Base-by-base conservation (phyloP, 225 moss, liverwort and hornwort species). In the Takakia lepidozioides region DNA sequence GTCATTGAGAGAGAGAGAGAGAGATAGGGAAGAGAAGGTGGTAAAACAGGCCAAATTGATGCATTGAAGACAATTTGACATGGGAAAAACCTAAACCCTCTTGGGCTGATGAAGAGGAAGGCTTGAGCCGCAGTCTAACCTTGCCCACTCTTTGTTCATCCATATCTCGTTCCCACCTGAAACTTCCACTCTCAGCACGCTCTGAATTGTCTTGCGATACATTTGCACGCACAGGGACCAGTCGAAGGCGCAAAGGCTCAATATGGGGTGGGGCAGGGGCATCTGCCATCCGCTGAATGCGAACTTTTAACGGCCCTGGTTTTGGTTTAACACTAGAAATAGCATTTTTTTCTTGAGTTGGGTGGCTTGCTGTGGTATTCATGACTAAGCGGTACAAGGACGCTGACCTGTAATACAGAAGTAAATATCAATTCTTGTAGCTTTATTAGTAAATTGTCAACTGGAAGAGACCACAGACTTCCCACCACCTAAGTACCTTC, bases 351-450 rank as follows among this genome's bases (percentile, higher is more conserved):
- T 65, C 79, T 68, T 66, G 75, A 64, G 68, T 60, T 49, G 43
- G 63, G 51, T 74, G 71, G 53, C 55, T 54, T 18, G 53, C 69
- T 50, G 59, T 53, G 66, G 67, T 55, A 62, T 58, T 52, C 46
- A 75, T 81, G 17, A 62, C 78, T 50, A 69, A 68, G 62, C 83
- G 78, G 58, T 75, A 88, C 49, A 88, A 61, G 43, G 93, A 83
- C 49, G 88, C 88, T 58, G 85, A 71, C 63, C 91, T 91, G 61
- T 40, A 55, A 51, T 37, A 57, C 29, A n/a, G n/a, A n/a, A n/a
- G n/a, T n/a, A n/a, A n/a, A n/a, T n/a, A n/a, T n/a, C n/a, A n/a
- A n/a, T n/a, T n/a, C n/a, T n/a, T n/a, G n/a, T n/a, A n/a, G n/a
- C n/a, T n/a, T n/a, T n/a, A n/a, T n/a, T n/a, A n/a, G n/a, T n/a